phyloP scores from a whole-genome alignment of 371 early-diverging fungal genomes.

The Mortierella sp. region DNA sequence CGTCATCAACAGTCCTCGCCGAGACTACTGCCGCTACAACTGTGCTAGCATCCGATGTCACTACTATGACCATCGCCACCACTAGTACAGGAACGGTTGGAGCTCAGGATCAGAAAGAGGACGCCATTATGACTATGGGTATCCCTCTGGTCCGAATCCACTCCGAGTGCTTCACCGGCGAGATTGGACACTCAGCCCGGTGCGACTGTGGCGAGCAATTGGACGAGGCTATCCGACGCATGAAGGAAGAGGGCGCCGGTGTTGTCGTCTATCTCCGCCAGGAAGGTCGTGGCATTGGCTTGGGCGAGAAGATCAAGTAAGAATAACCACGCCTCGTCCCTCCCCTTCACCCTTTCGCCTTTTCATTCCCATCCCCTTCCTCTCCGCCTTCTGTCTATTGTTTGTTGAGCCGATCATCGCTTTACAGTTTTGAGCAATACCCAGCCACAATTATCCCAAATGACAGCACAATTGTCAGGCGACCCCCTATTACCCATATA shows the following conservation, averaged over 20 bases:
- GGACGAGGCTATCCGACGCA: conserved; percentile 91
- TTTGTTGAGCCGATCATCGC: too few species aligned
- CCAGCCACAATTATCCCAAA: not conserved
- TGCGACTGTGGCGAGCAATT: conserved; percentile 98
- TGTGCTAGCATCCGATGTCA: not conserved
- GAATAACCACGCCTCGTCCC: conserved; percentile 10
- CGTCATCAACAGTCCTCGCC: not conserved
- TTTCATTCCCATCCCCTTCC: not conserved
- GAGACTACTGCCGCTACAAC: not conserved
- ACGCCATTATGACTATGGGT: conserved; percentile 2
- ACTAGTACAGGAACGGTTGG: not conserved
- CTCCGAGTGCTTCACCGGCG: conserved; percentile 97
- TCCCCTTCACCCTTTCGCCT: not conserved
- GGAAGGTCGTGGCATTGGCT: conserved; percentile 97
- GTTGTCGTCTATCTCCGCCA: conserved; percentile 95
- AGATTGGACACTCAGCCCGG: conserved; percentile 91
- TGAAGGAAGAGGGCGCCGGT: conserved; percentile 85
- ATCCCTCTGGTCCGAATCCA: conserved; percentile 92
- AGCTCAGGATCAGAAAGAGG: not conserved
- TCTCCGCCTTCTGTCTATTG: not conserved
- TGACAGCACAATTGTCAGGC: not conserved
- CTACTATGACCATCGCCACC: not conserved
- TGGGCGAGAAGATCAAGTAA: conserved; percentile 92
- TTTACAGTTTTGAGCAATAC: not conserved
- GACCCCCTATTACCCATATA: not conserved